Conservation (phyloP, 2,329 filamentous ascomycete genomes). For the Erysiphe pulchra region DNA sequence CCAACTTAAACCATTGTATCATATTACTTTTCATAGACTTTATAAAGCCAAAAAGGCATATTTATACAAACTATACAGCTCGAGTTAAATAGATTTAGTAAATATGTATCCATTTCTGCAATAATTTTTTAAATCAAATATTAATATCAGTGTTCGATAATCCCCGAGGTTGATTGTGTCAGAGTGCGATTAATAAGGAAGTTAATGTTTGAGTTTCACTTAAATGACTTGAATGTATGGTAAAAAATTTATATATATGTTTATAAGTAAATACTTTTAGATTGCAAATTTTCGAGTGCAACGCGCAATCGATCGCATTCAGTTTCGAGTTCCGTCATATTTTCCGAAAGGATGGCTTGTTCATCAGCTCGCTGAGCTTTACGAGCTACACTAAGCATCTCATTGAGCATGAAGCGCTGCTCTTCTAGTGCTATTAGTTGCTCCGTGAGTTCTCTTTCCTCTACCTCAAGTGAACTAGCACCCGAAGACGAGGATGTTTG, state of each 20-base stretch:
- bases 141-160: no score
- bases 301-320: constrained; percentile 39
- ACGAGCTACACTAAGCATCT: constrained; percentile 44
- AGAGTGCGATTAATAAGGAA: no score
- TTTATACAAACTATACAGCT: no score
- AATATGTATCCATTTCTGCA: no score
- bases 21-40: no score
- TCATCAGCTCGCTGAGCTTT: constrained; percentile 44
- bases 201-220: no score
- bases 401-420: constrained; percentile 44
- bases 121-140: no score
- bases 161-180: no score
- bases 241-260: not conserved
- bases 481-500: constrained; percentile 28
- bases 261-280: constrained; percentile 10
- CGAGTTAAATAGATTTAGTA: no score
- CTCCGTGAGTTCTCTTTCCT: constrained; percentile 43
- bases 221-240: not conserved
- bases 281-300: constrained; percentile 29
- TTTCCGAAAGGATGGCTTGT: constrained; percentile 34
- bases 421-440: constrained; percentile 44
- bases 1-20: no score
- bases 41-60: no score
- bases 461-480: constrained; percentile 37
- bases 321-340: constrained; percentile 35